phyloP scores from a whole-genome alignment of 2,329 filamentous ascomycete species.

The Corynespora cassiicola region DNA sequence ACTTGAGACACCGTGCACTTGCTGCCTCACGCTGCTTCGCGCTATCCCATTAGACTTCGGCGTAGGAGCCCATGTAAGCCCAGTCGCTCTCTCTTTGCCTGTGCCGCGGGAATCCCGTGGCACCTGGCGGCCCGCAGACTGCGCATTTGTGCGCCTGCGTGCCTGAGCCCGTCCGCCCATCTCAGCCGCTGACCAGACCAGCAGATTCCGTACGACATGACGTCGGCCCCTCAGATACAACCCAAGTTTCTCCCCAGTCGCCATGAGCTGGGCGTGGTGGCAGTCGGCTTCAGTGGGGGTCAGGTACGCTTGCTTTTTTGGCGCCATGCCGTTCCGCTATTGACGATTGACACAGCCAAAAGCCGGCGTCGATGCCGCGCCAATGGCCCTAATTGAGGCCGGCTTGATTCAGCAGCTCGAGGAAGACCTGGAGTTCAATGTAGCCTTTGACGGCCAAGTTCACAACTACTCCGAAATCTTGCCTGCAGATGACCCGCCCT shows the following conservation, averaged over 20 bases:
- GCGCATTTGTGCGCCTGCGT: neutral
- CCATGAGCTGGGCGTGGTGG: conserved; percentile 86
- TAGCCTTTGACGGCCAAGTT: conserved; percentile 82
- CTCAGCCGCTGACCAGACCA: too few species aligned
- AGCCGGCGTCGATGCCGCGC: conserved; percentile 87
- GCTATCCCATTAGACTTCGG: too few species aligned
- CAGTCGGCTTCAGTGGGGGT: conserved; percentile 94
- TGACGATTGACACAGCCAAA: conserved; percentile 69
- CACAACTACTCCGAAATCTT: conserved; percentile 81
- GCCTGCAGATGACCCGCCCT: conserved; percentile 74
- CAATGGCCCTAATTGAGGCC: conserved; percentile 84
- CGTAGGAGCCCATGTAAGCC: too few species aligned
- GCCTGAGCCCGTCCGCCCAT: neutral
- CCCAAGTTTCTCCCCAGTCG: conserved; percentile 81
- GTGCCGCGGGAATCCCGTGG: too few species aligned
- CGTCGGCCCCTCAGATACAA: conserved; percentile 63
- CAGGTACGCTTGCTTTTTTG: conserved; percentile 67
- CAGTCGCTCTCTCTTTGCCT: too few species aligned
- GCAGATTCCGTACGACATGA: conserved; percentile 54
- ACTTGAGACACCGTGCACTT: too few species aligned
- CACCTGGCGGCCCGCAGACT: too few species aligned
- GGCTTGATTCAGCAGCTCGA: conserved; percentile 85
- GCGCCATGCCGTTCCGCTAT: conserved; percentile 7
- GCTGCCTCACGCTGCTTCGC: too few species aligned
- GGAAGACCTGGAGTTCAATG: conserved; percentile 85